These are phyloP conservation scores for Cryoendolithus antarcticus DNA, from an alignment of 2,329 filamentous ascomycete species.

Conservation along the genomic window DNA sequence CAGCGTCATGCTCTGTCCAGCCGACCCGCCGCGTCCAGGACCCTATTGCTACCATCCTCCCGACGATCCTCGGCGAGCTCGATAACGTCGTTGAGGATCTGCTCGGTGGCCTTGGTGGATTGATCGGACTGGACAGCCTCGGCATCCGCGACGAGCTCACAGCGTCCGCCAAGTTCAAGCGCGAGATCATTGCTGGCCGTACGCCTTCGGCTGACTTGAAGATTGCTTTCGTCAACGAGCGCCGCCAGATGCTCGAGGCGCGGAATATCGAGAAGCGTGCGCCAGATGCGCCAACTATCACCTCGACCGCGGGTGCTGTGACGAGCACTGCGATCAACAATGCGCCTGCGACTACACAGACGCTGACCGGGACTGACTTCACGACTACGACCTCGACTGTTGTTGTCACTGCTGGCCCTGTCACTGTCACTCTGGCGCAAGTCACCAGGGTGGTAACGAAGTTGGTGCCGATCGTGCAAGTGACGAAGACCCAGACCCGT, in stretches of 20 bases:
- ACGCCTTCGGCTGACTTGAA: slow-evolving; percentile 9
- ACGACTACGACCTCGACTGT: slow-evolving; percentile 14
- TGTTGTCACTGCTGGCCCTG: slow-evolving; percentile 3
- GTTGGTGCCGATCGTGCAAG: slow-evolving; percentile 8
- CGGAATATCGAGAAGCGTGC: slow-evolving; percentile 18
- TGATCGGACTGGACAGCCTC: not conserved
- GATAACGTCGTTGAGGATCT: slow-evolving; percentile 4
- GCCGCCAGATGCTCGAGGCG: slow-evolving; percentile 8
- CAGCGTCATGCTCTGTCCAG: slow-evolving; percentile 6
- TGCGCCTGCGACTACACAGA: slow-evolving; percentile 11
- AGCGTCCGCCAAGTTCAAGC: slow-evolving; percentile 12
- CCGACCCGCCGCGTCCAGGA: slow-evolving; percentile 11
- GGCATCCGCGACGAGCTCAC: slow-evolving; percentile 1
- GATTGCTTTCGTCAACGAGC: slow-evolving; percentile 12
- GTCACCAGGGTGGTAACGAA: slow-evolving; percentile 13
- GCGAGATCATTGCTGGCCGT: slow-evolving; percentile 11
- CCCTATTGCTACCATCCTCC: slow-evolving; percentile 16
- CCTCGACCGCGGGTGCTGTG: slow-evolving; percentile 18
- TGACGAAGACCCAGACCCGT: slow-evolving; percentile 15
- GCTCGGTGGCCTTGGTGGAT: slow-evolving; percentile 1
- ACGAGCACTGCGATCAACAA: slow-evolving; percentile 10
- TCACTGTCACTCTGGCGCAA: slow-evolving; percentile 13
- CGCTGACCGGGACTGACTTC: slow-evolving; percentile 12
- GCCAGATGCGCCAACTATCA: slow-evolving; percentile 24
- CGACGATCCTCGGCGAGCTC: slow-evolving; percentile 13